Evolutionary conservation across 1,284 basidiomycete genomes (phyloP), one percentile per base, ranked within the genome.

Genomic region (Leccinum solheimii): DNA sequence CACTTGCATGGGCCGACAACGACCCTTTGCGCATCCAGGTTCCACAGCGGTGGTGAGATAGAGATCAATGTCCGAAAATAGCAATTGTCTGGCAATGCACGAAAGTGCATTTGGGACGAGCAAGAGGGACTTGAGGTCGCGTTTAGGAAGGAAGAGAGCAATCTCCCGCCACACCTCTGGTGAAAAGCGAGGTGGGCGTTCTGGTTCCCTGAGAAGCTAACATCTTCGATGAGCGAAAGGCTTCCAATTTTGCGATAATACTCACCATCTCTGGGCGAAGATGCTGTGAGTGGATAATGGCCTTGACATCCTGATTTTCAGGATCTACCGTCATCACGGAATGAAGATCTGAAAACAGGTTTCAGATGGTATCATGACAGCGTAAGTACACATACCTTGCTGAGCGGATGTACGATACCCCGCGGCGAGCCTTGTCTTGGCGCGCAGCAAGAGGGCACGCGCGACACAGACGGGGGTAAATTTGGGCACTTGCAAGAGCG

Each of bases 151-250:
- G 67, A 81, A 86, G 14, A 79, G 74, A 0, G 84, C 86, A 49
- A 90, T 85, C 69, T 90, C 84, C 40, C 85, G 79, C 88, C 88
- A 90, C 60, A 90, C 83, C 73, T 90, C 88, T 13, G 79, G 79
- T 3, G 87, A 89, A 67, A 90, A 84, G 36, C 76, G 76, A 36
- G 79, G 80, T 3, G 71, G 72, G 38, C 64, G 67, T 36, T 70
- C 66, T 14, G 76, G 74, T 69, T 73, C 32, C 32, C 75, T 68
- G 61, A 66, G 72, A 63, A 66, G 72, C 67, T 77, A 14, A 49
- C 3, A 0, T 14, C 21, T 32, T 14, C 10, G 34, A 49, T 68
- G 21, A 66, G 34, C 16, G n/a, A 30, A 49, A 5, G 34, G 21
- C 3, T 34, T 4, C 9, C 0, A 6, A 7, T 8, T 53, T 21